Percentiles rank a stretch among this genome's conserved stretches.
Evolutionary conservation across 208 protist species (phyloP).

Genomic region (Crithidia mellificae): DNA sequence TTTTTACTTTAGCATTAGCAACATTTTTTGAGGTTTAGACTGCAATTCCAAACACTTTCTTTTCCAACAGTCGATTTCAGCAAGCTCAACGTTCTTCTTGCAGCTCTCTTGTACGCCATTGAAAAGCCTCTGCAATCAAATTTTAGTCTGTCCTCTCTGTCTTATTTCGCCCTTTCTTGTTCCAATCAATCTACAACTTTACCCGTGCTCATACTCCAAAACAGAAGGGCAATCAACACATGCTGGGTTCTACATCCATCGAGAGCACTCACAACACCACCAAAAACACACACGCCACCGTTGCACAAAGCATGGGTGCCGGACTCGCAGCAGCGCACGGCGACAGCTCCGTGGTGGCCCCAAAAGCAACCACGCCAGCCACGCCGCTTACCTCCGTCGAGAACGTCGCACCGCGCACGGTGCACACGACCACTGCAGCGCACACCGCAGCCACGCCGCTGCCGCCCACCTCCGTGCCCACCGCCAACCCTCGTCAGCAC

Average conservation of each 20-base stretch:
- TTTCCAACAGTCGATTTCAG: too few relatives aligned
- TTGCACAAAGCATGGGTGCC: constrained; percentile 12
- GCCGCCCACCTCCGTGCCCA: constrained; percentile 15
- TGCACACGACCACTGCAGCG: background rate
- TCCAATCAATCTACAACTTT: background rate
- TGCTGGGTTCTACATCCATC: background rate
- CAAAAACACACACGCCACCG: background rate
- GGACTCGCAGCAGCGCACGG: constrained; percentile 3
- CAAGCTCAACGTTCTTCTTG: too few relatives aligned
- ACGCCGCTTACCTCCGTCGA: constrained; percentile 15
- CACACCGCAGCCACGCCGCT: background rate
- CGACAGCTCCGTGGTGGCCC: background rate
- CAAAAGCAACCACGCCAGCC: background rate
- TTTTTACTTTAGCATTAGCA: too few relatives aligned
- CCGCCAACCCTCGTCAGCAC: constrained; percentile 28
- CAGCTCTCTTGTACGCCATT: too few relatives aligned
- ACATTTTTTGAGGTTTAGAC: too few relatives aligned
- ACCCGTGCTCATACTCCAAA: too few relatives aligned
- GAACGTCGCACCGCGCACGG: background rate
- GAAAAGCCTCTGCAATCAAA: too few relatives aligned
- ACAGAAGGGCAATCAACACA: background rate
- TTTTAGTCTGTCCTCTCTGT: background rate
- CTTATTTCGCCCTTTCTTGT: background rate
- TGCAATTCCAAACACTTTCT: too few relatives aligned
- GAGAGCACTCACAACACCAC: background rate